Evolutionary conservation across 345 rosid genomes (phyloP), one percentile per base, ranked within the genome.

Genomic region (Populus ilicifolia): DNA sequence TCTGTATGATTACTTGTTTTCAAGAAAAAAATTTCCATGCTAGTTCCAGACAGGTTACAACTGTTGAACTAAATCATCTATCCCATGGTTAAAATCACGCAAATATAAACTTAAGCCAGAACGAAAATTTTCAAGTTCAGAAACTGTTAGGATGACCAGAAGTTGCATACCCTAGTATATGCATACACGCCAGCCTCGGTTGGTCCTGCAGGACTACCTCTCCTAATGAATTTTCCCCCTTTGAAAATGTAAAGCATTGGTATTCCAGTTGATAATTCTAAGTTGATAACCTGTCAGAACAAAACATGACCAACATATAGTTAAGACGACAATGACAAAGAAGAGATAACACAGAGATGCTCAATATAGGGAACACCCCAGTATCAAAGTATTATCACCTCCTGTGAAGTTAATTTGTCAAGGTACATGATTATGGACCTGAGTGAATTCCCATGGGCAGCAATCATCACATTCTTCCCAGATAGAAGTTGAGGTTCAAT

Each of bases 361-460:
- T 2, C 65, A 56, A 72, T 56, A 70, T 11, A 21, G 25, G 11
- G 27, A 54, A 43, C 2, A n/a, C 0, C 46, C 30, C 43, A 3
- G 46, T 43, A 43, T 43, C 46, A 63, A 76, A 44, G 39, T 20
- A 23, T 2, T 56, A 71, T 84, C 65, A 94, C 99, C 96, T 96
- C 99, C 76, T 92, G 94, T 79, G 98, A 91, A 76, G 98, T 93
- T 87, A 96, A 85, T 76, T 89, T 85, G 87, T 96, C 99, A 38
- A 96, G 99, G 84, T 92, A 92, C 99, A 96, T 96, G 41, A 96
- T 96, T 76, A 96, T 92, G 79, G 99, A 93, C 81, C 98, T 85
- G 77, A 96, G 76, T 3, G 98, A 96, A 82, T 96, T 93, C 74
- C 98, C 98, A 46, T 96, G 98, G 79, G 99, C 99, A 65, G 98